Percentiles rank a stretch among this genome's conserved stretches.
phyloP scores from a whole-genome alignment of 495 filamentous ascomycete genomes.

The Penicillium verhagenii region DNA sequence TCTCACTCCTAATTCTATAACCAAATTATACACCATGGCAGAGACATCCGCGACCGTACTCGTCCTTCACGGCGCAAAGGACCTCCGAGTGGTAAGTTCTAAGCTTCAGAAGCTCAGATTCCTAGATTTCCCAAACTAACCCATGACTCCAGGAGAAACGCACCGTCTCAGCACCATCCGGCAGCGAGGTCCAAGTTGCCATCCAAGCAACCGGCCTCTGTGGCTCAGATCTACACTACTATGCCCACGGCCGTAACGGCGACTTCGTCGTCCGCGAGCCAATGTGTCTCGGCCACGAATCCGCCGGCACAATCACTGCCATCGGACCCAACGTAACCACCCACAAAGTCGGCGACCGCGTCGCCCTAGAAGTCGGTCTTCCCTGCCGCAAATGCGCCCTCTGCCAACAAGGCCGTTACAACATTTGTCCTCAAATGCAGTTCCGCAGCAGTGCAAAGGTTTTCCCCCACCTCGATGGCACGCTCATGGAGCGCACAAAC shows the following conservation, averaged over 20 bases:
- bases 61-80: constrained; percentile 66
- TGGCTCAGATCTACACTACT: constrained; percentile 84
- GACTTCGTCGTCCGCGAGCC: constrained; percentile 73
- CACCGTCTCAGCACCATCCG: constrained; percentile 38
- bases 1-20: not conserved
- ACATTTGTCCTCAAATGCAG: constrained; percentile 76
- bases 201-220: constrained; percentile 76
- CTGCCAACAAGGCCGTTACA: constrained; percentile 71
- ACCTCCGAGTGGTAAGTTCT: constrained; percentile 60
- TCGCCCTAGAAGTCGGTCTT: constrained; percentile 81
- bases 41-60: constrained; percentile 53
- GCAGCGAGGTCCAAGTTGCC: constrained; percentile 68
- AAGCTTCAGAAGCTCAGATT: not conserved
- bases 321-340: constrained; percentile 50
- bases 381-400: constrained; percentile 70
- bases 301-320: constrained; percentile 66
- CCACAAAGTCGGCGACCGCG: constrained; percentile 61
- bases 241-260: constrained; percentile 79
- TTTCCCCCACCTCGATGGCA: constrained; percentile 79
- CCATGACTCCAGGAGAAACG: constrained; percentile 39
- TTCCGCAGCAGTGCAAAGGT: constrained; percentile 79
- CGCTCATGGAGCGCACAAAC: constrained; percentile 74
- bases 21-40: constrained; percentile 17
- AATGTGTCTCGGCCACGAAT: constrained; percentile 77
- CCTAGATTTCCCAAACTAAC: not conserved